Base-by-base conservation (phyloP, 1,139 yeast genomes). In the Zygosaccharomyces pseudobailii region DNA sequence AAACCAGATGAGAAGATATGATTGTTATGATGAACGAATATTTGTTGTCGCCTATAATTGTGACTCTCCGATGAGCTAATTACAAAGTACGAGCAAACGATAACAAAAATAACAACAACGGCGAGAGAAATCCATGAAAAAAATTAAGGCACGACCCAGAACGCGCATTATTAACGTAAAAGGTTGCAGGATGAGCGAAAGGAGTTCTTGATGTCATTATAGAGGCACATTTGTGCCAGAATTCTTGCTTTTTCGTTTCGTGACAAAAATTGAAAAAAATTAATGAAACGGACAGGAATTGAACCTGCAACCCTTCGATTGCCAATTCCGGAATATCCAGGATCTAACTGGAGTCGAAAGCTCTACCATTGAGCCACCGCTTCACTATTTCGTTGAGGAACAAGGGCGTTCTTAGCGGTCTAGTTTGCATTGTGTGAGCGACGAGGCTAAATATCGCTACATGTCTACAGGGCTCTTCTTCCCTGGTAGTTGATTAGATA, bases 311-410 rank as follows among this genome's bases (percentile, higher is more conserved):
- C 84, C 83, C 78, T 77, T 77, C 78, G 83, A 78, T 77, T 68
- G 71, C 76, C 37, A 32, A 32, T 40, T 40, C 43, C 36, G 36
- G 43, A 31, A 31, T 22, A 9, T 60, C 69, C 69, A 62, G 58
- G 55, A 54, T 62, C 55, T 58, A 69, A 69, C 77, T 82, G 88
- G 88, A 84, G 82, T 83, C 89, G 82, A 82, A 82, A 80, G 87
- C 88, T 82, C 89, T 82, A 81, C 89, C 89, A 82, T 83, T 82
- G 89, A 83, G 89, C 88, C 87, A 82, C 87, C 84, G 87, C 88
- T 80, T 80, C 87, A 37, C 19, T 6, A 30, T 2, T 24, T 24
- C 19, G 33, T n/a, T 30, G 33, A n/a, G 5, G 4, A 20, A 2
- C 1, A 19, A 1, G 19, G 19, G 19, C 3, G 5, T 1, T 6